phyloP scores from a whole-genome alignment of 352 stramenopile genomes.

The Phytophthora hybrid region DNA sequence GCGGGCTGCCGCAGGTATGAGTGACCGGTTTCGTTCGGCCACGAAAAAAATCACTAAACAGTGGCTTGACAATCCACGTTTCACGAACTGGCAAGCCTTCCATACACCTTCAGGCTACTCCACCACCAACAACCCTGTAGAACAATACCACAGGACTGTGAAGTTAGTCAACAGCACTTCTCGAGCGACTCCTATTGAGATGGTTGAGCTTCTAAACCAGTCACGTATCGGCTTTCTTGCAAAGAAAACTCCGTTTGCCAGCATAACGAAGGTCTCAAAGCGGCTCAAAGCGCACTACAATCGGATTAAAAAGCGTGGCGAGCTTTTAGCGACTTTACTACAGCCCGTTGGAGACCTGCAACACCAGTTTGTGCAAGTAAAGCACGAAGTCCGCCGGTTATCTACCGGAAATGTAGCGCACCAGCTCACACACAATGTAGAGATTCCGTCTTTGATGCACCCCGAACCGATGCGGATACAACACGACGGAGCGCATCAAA shows the following conservation, averaged over 20 bases:
- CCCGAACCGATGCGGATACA: not conserved
- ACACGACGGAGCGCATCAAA: not conserved
- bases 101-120: slow-evolving; percentile 8
- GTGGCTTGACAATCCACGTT: slow-evolving; percentile 8
- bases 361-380: not conserved
- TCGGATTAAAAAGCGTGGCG: slow-evolving; percentile 4
- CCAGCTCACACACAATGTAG: not conserved
- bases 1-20: not conserved
- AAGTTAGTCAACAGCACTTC: slow-evolving; percentile 13
- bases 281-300: slow-evolving; percentile 13
- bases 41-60: slow-evolving; percentile 1
- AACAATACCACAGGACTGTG: slow-evolving; percentile 13
- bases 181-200: slow-evolving; percentile 5
- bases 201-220: slow-evolving; percentile 7
- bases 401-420: not conserved
- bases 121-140: slow-evolving; percentile 6
- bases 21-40: not conserved
- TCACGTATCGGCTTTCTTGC: slow-evolving; percentile 12
- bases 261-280: slow-evolving; percentile 10
- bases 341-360: not conserved
- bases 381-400: not conserved
- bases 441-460: not conserved
- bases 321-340: not conserved
- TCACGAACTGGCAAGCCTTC: slow-evolving; percentile 13
- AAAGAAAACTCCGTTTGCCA: not conserved